Base-by-base conservation (phyloP, 352 stramenopile genomes). In the Blastocystis sp. region DNA sequence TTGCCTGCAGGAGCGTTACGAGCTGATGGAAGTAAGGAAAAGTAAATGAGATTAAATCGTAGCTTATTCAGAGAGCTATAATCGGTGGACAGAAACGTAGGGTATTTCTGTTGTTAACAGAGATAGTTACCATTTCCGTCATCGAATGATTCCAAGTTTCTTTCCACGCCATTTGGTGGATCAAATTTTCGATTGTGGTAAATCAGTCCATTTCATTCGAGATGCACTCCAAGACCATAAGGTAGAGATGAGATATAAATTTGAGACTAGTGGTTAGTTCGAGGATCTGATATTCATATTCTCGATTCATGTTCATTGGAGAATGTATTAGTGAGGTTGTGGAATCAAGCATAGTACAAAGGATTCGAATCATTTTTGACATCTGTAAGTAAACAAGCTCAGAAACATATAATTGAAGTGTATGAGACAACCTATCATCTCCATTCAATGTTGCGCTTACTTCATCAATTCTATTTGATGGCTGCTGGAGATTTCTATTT, bases 141-240 rank as follows among this genome's bases (percentile, higher is more conserved):
- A 81, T 17, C 70, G 70, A 4, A 81, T 81, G 70, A 64, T 81
- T 59, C 70, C 70, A 27, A 64, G 44, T 27, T 81, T 81, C 42
- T 81, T 81, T 54, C 70, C 70, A 22, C 24, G 2, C 9, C 22
- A 13, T 33, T 35, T 81, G 1, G 53, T 37, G 17, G 11, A 33
- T 7, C 70, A 60, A 15, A 64, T 81, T 15, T 81, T 81, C 70
- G 27, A 64, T 30, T 81, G 70, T 40, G 70, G 70, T 4, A 81
- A 81, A 24, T 59, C 33, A 7, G 48, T 81, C 0, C 70, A 81
- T 24, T 81, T 81, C 40, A 81, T 81, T 15, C 37, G 70, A 1
- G 70, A 81, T 40, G 30, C 44, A 11, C 42, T 81, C 13, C 70
- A 81, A 40, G 70, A 81, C 24, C 44, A 60, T 44, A 81, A 81